Evolutionary conservation across 129 eudicot genomes (phyloP), one percentile per base, ranked within the genome.

Genomic region (Centaurea solstitialis): DNA sequence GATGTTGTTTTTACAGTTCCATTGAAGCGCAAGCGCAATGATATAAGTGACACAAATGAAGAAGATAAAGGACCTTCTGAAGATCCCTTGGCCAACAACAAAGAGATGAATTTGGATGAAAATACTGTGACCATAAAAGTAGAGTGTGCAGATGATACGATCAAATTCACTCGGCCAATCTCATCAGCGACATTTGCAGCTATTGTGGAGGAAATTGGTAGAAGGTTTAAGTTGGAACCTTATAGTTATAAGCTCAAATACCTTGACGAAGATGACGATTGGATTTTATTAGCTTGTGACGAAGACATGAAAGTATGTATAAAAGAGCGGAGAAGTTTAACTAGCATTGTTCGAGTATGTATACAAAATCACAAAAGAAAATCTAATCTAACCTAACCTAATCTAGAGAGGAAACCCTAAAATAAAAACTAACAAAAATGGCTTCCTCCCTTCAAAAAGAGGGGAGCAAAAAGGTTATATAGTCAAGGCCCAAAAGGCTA

Each of bases 241-340:
- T 82, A 80, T 30, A 83, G 35, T 10, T 80, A 65, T 43, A 75
- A 66, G 68, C 73, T 87, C 79, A 76, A 76, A 43, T 80, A 87
- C 18, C 66, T n/a, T 47, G 90, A 87, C 41, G 84, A 80, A 21
- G 88, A 77, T 26, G 67, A 45, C 9, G 88, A 84, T 18, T 69
- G 79, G 88, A 81, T 87, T 33, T 26, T 37, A 24, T 24, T 87
- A 28, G 47, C 73, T 13, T 84, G 82, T 33, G 86, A 87, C 18
- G 61, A 82, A 39, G 88, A 84, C 17, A 37, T 80, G 78, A 67
- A 18, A 20, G 20, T 39, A 40, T 84, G 81, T 66, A 73, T 77
- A 4, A 24, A 15, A 21, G 47, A 21, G n/a, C 64, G 4, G 4
- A 73, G 75, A 50, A 30, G 12, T 18, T 78, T 13, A 17, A 43